Evolutionary conservation across 2,329 filamentous ascomycete genomes (phyloP).

Genomic region (Fusarium staphyleae): DNA sequence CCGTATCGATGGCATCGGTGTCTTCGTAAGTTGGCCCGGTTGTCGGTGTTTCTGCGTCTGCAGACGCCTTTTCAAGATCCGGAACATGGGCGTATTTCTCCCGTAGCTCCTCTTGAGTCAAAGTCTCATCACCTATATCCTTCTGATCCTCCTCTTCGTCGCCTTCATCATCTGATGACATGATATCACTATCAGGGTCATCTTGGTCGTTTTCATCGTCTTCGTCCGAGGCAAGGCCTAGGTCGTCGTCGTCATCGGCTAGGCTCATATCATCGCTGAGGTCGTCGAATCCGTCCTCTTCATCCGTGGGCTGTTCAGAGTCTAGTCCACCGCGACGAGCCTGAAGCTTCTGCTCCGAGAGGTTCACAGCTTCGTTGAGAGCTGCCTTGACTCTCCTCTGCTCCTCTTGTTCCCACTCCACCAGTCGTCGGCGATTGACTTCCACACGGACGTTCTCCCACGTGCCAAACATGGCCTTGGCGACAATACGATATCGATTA

Average conservation of each 20-base stretch:
- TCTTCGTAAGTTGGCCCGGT: constrained; percentile 37
- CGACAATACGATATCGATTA: constrained; percentile 74
- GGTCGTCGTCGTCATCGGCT: constrained; percentile 45
- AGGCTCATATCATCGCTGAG: constrained; percentile 55
- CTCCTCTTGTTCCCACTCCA: constrained; percentile 71
- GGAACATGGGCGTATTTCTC: constrained; percentile 74
- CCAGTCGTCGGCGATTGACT: constrained; percentile 65
- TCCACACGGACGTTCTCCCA: constrained; percentile 71
- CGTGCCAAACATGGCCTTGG: constrained; percentile 62
- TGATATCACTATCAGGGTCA: constrained; percentile 55
- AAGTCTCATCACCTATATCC: constrained; percentile 64
- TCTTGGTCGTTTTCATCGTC: constrained; percentile 52
- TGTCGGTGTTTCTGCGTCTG: constrained; percentile 36
- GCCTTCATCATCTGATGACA: constrained; percentile 69
- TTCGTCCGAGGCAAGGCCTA: constrained; percentile 47
- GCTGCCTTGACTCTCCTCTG: constrained; percentile 71
- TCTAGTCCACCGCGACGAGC: constrained; percentile 63
- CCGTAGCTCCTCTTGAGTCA: constrained; percentile 73
- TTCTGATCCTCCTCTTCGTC: constrained; percentile 65
- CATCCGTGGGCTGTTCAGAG: constrained; percentile 57
- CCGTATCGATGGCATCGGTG: constrained; percentile 32
- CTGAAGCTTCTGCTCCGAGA: constrained; percentile 73
- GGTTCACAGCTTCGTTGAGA: constrained; percentile 75
- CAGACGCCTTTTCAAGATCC: constrained; percentile 47
- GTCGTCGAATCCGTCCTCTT: constrained; percentile 56